Evolutionary conservation across 2,329 filamentous ascomycete species (phyloP).

Genomic region (Pseudocercospora fuligena): DNA sequence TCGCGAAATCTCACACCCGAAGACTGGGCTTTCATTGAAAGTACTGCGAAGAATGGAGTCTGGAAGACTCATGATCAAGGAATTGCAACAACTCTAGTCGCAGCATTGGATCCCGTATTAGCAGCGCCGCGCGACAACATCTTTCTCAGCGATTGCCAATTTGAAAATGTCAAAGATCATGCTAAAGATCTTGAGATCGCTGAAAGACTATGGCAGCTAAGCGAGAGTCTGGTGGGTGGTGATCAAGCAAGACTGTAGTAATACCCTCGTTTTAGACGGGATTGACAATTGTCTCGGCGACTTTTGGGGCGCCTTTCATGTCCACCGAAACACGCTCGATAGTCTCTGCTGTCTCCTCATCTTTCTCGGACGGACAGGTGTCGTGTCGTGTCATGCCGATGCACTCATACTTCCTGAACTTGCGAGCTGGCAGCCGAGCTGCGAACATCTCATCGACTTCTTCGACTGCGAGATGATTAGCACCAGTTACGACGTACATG

Average conservation of each 20-base stretch:
- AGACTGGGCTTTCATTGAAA: conserved; percentile 23
- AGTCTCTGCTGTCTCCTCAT: neutral
- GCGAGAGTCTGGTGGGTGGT: conserved; percentile 35
- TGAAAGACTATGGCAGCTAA: conserved; percentile 45
- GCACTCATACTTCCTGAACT: conserved; percentile 49
- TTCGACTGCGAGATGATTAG: conserved; percentile 50
- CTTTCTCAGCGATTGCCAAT: conserved; percentile 43
- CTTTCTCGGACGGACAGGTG: conserved; percentile 1
- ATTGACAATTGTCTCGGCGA: neutral
- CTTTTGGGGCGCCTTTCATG: neutral
- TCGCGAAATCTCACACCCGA: conserved; percentile 14
- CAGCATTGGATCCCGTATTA: conserved; percentile 51
- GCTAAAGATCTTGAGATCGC: conserved; percentile 45
- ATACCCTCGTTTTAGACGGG: neutral
- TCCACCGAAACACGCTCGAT: neutral
- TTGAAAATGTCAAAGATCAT: conserved; percentile 39
- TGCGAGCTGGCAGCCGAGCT: conserved; percentile 48
- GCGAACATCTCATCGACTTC: conserved; percentile 62
- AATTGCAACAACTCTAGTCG: conserved; percentile 49
- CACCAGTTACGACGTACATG: neutral
- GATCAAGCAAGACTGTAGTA: neutral
- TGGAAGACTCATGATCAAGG: conserved; percentile 50
- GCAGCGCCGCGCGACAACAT: conserved; percentile 29
- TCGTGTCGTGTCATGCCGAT: conserved; percentile 23
- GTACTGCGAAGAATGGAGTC: conserved; percentile 31